Percentiles rank a stretch among this genome's conserved stretches.
phyloP scores from a whole-genome alignment of 768 basidiomycete species.

The Termitomyces titanicus region DNA sequence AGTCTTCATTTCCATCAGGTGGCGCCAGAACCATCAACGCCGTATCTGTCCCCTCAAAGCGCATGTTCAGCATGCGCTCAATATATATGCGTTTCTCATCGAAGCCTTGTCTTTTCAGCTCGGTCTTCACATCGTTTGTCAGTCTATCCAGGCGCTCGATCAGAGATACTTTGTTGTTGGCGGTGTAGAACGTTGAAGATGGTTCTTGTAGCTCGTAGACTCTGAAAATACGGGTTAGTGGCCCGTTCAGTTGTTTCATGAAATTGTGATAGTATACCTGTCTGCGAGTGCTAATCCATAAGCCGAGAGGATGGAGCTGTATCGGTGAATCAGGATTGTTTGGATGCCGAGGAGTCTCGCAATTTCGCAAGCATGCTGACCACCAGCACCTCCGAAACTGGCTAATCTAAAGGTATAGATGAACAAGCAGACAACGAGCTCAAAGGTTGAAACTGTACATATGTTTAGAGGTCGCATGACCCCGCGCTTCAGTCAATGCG shows the following conservation, averaged over 20 bases:
- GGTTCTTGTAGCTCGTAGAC: conserved; percentile 90
- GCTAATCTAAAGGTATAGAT: conserved; percentile 50
- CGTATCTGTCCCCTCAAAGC: conserved; percentile 92
- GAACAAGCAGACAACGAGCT: neutral
- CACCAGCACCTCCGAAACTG: conserved; percentile 87
- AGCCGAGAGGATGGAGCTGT: conserved; percentile 90
- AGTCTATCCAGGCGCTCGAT: conserved; percentile 67
- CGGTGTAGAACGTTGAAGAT: conserved; percentile 72
- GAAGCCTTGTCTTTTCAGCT: conserved; percentile 82
- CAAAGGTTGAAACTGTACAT: conserved; percentile 29
- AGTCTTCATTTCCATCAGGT: conserved; percentile 64
- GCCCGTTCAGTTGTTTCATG: neutral
- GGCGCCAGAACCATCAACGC: conserved; percentile 81
- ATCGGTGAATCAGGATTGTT: conserved; percentile 84
- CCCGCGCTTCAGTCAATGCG: conserved; percentile 85
- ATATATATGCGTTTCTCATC: conserved; percentile 63
- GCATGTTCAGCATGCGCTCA: conserved; percentile 88
- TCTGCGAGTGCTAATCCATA: conserved; percentile 94
- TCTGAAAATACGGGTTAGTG: conserved; percentile 31
- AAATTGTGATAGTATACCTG: conserved; percentile 29
- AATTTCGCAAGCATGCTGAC: conserved; percentile 93
- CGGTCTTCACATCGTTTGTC: conserved; percentile 53
- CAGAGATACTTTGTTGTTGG: conserved; percentile 51
- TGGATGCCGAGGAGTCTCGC: conserved; percentile 83
- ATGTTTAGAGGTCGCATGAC: conserved; percentile 79